Evolutionary conservation across 1,284 basidiomycete genomes (phyloP).

Genomic region (Ganoderma lucidum): DNA sequence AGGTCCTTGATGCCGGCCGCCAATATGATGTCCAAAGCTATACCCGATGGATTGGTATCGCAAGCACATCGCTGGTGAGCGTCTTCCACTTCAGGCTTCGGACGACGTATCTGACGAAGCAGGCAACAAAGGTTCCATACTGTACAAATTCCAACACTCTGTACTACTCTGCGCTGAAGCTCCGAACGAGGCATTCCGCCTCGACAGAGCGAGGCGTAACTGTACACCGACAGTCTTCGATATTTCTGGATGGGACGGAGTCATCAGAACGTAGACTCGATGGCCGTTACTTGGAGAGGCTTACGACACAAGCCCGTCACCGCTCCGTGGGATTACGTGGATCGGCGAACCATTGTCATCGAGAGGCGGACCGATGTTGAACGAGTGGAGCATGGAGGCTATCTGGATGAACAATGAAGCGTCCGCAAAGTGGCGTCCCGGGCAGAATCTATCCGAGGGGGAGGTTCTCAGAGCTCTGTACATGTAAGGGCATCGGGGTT

Average conservation of each 20-base stretch:
- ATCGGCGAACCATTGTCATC: constrained; percentile 21
- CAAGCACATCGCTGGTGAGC: no score
- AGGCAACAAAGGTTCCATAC: no score
- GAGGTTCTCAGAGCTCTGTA: background rate
- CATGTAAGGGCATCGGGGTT: background rate
- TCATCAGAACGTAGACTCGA: background rate
- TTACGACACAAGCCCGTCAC: constrained; percentile 8
- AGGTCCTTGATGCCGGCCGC: background rate
- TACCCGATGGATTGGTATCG: no score
- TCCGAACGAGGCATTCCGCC: constrained; percentile 12
- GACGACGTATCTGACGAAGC: no score
- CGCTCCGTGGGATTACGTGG: background rate
- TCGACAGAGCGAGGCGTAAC: constrained; percentile 9
- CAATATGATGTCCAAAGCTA: no score
- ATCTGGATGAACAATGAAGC: constrained; percentile 23
- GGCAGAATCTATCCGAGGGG: constrained; percentile 15
- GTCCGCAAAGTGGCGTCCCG: constrained; percentile 23
- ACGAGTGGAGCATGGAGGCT: constrained; percentile 27
- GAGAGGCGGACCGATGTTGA: constrained; percentile 21
- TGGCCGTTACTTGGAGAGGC: background rate
- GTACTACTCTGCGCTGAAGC: background rate
- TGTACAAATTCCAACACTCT: no score
- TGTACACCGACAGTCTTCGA: constrained; percentile 11
- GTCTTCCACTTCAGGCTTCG: no score
- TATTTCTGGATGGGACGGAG: background rate